Evolutionary conservation across 2,329 filamentous ascomycete species (phyloP), one percentile per base, ranked within the genome.

Genomic region (Trichoderma gracile): DNA sequence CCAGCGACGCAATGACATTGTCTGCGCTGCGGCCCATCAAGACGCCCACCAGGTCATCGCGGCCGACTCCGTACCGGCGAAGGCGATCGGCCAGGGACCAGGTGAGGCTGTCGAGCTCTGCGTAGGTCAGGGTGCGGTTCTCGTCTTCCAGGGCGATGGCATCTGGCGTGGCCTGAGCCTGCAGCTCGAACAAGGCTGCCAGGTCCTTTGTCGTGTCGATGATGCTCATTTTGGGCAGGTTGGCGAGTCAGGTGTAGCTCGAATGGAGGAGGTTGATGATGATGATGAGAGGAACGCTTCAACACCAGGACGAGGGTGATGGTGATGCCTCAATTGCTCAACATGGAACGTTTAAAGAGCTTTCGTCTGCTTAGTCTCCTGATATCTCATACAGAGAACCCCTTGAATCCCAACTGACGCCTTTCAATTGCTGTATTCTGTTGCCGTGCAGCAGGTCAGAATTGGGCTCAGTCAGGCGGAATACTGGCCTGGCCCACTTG

Each of bases 1-100:
- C 91, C 59, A 94, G 80, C 72, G 89, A 92, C 17, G 90, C 87
- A 75, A 93, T 87, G 66, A 94, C 89, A 76, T 93, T 92, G 76
- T 92, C 84, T 55, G 89, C 89, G 73, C 89, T 91, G 62, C 90
- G 86, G 63, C 86, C 88, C 72, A 93, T 83, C 59, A 93, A 82
- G 47, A 94, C 87, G 60, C 91, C 91, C 38, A 93, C 90, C 19
- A 92, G 82, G 69, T 82, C 83, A 75, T 94, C 90, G 65, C 90
- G 87, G 64, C 86, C 84, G 62, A 93, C 90, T 49, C 89, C 89
- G 77, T 88, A 82, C 62, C 79, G 76, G 49, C 86, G 88, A 57
- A 94, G 83, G 52, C 83, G 84, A 70, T 81, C 78, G 63, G 89
- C 84, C 64, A 93, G 84, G n/a, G 79, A 78, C 65, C 83, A 83